Evolutionary conservation across 306 rosid genomes (phyloP), one percentile per base, ranked within the genome.

Genomic region (Arachis stenosperma): DNA sequence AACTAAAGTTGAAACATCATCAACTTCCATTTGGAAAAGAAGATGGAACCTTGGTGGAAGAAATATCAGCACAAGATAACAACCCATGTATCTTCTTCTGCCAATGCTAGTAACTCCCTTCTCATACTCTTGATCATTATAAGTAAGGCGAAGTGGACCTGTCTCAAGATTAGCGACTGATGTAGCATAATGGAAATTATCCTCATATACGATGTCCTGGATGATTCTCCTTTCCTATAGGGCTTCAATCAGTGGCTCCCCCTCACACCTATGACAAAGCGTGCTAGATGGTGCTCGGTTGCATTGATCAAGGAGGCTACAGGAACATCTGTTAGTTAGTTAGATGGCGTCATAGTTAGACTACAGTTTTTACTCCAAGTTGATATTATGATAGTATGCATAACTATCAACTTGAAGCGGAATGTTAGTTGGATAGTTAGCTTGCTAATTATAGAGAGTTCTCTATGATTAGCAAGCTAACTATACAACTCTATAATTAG

Each of bases 1-100:
- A 62, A 94, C 97, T 69, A 94, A 83, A 22, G 97, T 89, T 66
- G 97, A 94, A 84, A 78, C 76, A 77, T 94, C 92, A 6, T 85
- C 86, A 30, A 94, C 98, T 83, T 91, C 97, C 96, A 91, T 86
- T 75, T 89, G 91, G 81, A 94, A 86, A 85, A 94, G 97, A 61
- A 94, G 96, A 90, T 94, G 98, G 75, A 88, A 91, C 84, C 95
- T 82, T 0, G 98, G 98, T 33, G 98, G 98, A 82, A 94, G 97
- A 85, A 89, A 90, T 82, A 94, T 89, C 75, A 94, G 84, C 70
- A 94, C 64, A 46, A 66, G 90, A 60, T 89, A 84, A 83, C 82
- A 75, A 17, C 97, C 96, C 85, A 91, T 63, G 71, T 81, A 83
- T 82, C 84, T 81, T 82, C 81, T 90, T 57, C 84, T 70, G 41